phyloP scores from a whole-genome alignment of 371 early-diverging fungal species.

The Capniomyces stellatus region DNA sequence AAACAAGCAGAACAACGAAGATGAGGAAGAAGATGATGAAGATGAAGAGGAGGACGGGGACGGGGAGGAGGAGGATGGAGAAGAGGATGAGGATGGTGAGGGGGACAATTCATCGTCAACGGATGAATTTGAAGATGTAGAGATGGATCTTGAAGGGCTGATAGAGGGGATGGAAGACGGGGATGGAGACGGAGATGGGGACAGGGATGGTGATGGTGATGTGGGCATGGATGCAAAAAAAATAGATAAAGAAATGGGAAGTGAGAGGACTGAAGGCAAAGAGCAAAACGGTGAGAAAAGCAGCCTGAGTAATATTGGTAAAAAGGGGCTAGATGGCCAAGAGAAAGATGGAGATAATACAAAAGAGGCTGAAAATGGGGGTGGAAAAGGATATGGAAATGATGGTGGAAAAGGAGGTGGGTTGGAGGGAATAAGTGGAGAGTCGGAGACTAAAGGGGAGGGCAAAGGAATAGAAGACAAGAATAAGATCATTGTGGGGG shows the following conservation, averaged over 20 bases:
- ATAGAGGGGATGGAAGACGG: slow-evolving; percentile 8
- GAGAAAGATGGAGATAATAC: no score
- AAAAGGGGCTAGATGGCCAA: no score
- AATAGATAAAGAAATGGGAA: no score
- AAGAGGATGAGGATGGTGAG: neutral
- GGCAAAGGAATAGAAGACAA: neutral
- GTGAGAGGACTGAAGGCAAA: no score
- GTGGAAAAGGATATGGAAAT: neutral
- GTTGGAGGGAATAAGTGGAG: neutral
- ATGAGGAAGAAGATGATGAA: neutral
- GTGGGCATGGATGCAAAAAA: no score
- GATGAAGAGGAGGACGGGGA: slow-evolving; percentile 1
- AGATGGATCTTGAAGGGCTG: slow-evolving; percentile 8
- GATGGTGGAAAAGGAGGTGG: neutral
- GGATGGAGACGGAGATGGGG: no score
- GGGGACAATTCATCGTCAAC: neutral
- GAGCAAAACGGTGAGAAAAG: no score
- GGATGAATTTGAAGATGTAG: slow-evolving; percentile 20
- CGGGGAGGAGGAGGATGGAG: slow-evolving; percentile 7
- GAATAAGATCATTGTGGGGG: no score
- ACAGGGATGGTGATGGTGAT: neutral
- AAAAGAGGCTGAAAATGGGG: neutral
- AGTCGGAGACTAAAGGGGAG: neutral
- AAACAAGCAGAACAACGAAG: neutral
- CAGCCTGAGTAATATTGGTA: no score